These are phyloP conservation scores for Catharanthus roseus DNA, from an alignment of 257 asterid genomes.

Conservation along the genomic window DNA sequence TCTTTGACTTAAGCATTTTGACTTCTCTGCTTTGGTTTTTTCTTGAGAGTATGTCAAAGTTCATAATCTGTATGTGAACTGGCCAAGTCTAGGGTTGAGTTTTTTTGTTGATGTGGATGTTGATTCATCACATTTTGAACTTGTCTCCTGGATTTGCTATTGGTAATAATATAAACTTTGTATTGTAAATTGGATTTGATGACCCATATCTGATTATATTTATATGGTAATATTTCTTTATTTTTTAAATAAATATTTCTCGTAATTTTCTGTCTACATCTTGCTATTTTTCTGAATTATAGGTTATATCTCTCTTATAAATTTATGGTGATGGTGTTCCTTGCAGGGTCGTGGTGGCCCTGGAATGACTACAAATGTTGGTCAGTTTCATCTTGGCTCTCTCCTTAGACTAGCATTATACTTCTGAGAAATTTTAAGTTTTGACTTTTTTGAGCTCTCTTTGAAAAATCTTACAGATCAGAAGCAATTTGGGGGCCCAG, in stretches of 20 bases:
- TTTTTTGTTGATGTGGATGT: background rate
- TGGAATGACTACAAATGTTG: constrained; percentile 58
- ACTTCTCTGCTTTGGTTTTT: background rate
- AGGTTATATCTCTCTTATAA: background rate
- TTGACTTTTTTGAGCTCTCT: background rate
- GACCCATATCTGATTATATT: background rate
- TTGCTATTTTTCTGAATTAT: background rate
- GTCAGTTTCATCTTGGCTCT: constrained; percentile 34
- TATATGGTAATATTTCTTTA: background rate
- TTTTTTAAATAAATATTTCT: background rate
- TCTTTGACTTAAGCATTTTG: background rate
- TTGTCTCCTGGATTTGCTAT: background rate
- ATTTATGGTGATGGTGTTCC: constrained; percentile 19
- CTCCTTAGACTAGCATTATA: constrained; percentile 1
- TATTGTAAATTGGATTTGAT: background rate
- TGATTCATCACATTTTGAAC: background rate
- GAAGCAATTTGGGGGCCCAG: constrained; percentile 59
- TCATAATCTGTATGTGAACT: background rate
- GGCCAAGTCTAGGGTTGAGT: background rate
- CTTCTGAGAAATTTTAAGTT: background rate
- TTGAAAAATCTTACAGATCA: constrained; percentile 36
- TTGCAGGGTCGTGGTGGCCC: constrained; percentile 91
- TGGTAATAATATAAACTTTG: background rate
- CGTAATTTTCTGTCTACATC: background rate
- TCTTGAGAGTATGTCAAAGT: background rate